Conservation (phyloP, 1,139 yeast genomes). For the Candida sp. region DNA sequence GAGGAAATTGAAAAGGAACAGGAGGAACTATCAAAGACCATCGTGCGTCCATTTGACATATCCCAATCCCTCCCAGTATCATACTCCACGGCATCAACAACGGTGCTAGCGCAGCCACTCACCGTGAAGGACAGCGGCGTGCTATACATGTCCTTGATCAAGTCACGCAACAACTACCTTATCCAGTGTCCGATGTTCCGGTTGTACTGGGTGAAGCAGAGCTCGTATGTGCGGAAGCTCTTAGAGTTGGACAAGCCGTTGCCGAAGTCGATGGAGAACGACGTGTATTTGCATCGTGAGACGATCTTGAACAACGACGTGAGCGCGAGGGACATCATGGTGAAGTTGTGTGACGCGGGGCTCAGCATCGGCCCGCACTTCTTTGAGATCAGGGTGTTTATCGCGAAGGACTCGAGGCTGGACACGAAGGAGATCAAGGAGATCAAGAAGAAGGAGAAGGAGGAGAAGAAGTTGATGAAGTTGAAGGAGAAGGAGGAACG, state of each 20-base stretch:
- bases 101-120: constrained; percentile 63
- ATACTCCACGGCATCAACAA: constrained; percentile 47
- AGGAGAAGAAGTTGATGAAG: constrained; percentile 17
- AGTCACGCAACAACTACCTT: constrained; percentile 77
- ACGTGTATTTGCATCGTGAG: constrained; percentile 26
- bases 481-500: constrained; percentile 12
- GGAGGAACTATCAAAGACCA: constrained; percentile 41
- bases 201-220: constrained; percentile 77
- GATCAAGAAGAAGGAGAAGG: constrained; percentile 31
- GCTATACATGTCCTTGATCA: constrained; percentile 70
- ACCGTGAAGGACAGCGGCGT: constrained; percentile 77
- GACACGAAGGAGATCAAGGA: constrained; percentile 38
- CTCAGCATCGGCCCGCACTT: constrained; percentile 83
- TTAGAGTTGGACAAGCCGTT: constrained; percentile 37
- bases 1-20: constrained; percentile 54
- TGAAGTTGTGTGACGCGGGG: constrained; percentile 79
- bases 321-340: constrained; percentile 85
- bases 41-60: constrained; percentile 69
- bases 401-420: constrained; percentile 74
- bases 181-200: constrained; percentile 73
- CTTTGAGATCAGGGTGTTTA: constrained; percentile 77
- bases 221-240: constrained; percentile 48
- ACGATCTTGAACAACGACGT: constrained; percentile 51
- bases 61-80: constrained; percentile 78
- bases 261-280: constrained; percentile 30